Evolutionary conservation across 2,329 filamentous ascomycete species (phyloP), one percentile per base, ranked within the genome.

Genomic region (Xylariaceae sp.): DNA sequence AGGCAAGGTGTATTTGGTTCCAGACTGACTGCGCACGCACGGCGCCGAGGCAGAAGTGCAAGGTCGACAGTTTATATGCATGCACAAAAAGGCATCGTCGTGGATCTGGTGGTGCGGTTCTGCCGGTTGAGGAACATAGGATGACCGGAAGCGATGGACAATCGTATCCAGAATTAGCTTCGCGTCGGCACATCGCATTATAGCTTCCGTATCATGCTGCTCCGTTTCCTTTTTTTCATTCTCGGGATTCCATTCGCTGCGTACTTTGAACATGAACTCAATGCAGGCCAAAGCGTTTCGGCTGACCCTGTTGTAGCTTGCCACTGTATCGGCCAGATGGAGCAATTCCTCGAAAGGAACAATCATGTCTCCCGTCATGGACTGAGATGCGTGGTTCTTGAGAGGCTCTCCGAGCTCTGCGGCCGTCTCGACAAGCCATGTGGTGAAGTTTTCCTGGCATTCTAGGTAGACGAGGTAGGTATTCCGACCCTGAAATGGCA

Each of bases 371-470:
- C 2, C 4, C 3, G 3, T 2, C 26, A 1, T 19, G 19, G 19
- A 7, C 6, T 19, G 19, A 12, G 7, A 2, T 32, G 4, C 6
- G 11, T 7, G 1, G 30, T 42, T 34, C 6, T 34, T n/a, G 29
- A 26, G 6, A 30, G 11, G 7, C 26, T 26, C 26, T 27, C 53
- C 47, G 3, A 41, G 3, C 37, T 29, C 5, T 2, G 32, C 43
- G 3, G 47, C 44, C 3, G 50, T n/a, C 7, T 32, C 12, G n/a
- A 49, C 47, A 30, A 58, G 53, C 56, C 56, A 58, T 39, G 50
- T 47, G n/a, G 43, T 34, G 26, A 58, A 41, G 2, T 6, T 6
- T 30, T 30, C 42, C 40, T 53, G 50, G 9, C 8, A 34, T 7
- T n/a, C 0, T 4, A n/a, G 11, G 47, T 58, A 58, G 7, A 19